Percentiles rank a stretch among this genome's conserved stretches.
These are phyloP conservation scores for Lasiodiplodia sp. DNA, from an alignment of 2,329 filamentous ascomycete genomes.

Conservation along the genomic window DNA sequence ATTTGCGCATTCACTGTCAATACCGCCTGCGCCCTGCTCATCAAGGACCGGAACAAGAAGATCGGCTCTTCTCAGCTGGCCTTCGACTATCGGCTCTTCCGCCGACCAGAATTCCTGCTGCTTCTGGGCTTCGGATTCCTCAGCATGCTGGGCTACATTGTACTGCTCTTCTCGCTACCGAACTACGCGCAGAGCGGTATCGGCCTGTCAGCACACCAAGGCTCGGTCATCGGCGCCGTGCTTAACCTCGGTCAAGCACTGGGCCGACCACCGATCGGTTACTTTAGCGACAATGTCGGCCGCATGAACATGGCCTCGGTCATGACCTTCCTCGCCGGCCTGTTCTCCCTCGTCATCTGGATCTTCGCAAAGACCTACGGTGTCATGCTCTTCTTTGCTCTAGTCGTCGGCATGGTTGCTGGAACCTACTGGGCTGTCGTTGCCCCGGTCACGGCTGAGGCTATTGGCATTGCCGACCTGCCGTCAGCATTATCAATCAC, in stretches of 20 bases:
- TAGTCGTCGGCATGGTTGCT: conserved; percentile 70
- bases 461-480: conserved; percentile 73
- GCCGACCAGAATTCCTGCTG: conserved; percentile 67
- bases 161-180: conserved; percentile 78
- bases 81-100: conserved; percentile 71
- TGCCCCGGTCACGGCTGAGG: conserved; percentile 74
- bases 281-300: conserved; percentile 73
- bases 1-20: conserved; percentile 70
- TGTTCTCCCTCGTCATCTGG: conserved; percentile 77
- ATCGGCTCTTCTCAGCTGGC: conserved; percentile 57
- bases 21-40: conserved; percentile 65
- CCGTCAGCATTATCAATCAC: conserved; percentile 73
- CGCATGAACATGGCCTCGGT: conserved; percentile 74
- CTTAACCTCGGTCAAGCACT: conserved; percentile 73
- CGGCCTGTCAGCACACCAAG: conserved; percentile 71
- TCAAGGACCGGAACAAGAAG: conserved; percentile 73
- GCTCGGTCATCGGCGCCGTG: conserved; percentile 74
- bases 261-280: conserved; percentile 75
- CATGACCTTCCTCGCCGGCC: conserved; percentile 68
- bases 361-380: conserved; percentile 72
- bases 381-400: conserved; percentile 73
- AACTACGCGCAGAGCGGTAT: conserved; percentile 72
- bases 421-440: conserved; percentile 73
- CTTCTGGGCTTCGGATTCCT: conserved; percentile 74
- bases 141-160: conserved; percentile 75